Conservation (phyloP, 495 filamentous ascomycete species). For the Neurospora intermedia region DNA sequence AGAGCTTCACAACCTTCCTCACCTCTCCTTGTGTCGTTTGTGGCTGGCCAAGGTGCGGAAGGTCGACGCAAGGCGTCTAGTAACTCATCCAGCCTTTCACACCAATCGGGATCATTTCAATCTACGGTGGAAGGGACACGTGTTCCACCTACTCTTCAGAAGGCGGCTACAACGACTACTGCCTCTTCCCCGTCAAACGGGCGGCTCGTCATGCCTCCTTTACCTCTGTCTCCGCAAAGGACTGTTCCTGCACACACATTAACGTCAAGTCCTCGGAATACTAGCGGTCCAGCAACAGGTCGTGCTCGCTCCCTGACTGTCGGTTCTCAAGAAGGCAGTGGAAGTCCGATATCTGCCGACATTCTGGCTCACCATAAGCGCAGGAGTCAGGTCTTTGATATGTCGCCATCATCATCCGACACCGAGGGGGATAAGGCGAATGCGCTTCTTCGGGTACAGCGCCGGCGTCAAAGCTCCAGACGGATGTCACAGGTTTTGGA, state of each 20-base stretch:
- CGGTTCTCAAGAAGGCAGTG: constrained; percentile 86
- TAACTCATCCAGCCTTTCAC: constrained; percentile 72
- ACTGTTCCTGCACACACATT: constrained; percentile 11
- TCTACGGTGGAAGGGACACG: constrained; percentile 67
- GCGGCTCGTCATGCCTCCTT: constrained; percentile 38
- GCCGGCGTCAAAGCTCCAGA: constrained; percentile 81
- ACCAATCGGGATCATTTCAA: constrained; percentile 64
- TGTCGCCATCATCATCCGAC: constrained; percentile 95
- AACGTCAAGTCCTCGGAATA: constrained; percentile 35
- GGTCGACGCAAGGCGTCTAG: constrained; percentile 62
- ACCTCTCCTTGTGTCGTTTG: constrained; percentile 84
- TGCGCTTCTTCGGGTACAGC: constrained; percentile 84
- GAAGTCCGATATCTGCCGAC: constrained; percentile 57
- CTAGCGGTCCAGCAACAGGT: constrained; percentile 32
- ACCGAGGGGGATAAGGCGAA: constrained; percentile 89
- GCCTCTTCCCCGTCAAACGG: constrained; percentile 70
- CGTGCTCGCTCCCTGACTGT: constrained; percentile 85
- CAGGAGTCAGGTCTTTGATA: constrained; percentile 86
- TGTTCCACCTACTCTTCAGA: constrained; percentile 47
- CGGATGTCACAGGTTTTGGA: constrained; percentile 80
- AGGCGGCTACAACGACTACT: constrained; percentile 47
- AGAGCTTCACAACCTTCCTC: constrained; percentile 89
- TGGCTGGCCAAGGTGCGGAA: constrained; percentile 49
- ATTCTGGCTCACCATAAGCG: constrained; percentile 68
- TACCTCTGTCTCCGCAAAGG: constrained; percentile 43